A percentile compares a stretch with the other conserved stretches of the same genome.
phyloP scores from a whole-genome alignment of 1,139 yeast genomes.

The Fermentozyma sake region DNA sequence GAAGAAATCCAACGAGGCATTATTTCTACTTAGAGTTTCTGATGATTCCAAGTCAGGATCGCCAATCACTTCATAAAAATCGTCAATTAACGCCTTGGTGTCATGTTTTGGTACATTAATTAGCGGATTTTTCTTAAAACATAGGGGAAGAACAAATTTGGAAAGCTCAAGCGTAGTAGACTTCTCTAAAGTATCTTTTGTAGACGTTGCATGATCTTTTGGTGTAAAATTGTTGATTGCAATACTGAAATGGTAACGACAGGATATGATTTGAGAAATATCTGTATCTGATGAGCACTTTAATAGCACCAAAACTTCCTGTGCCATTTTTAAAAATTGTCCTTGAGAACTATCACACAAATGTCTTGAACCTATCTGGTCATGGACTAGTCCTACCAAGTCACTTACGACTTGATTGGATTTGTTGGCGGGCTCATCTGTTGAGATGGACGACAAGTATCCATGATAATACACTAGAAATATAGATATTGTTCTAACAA shows the following conservation, averaged over 20 bases:
- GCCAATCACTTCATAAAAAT: constrained; percentile 68
- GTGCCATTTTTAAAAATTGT: constrained; percentile 54
- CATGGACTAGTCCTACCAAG: constrained; percentile 59
- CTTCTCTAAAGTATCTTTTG: constrained; percentile 29
- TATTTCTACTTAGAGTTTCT: constrained; percentile 38
- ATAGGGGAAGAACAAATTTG: constrained; percentile 56
- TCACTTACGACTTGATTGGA: constrained; percentile 25
- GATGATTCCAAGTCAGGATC: constrained; percentile 48
- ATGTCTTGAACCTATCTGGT: constrained; percentile 63
- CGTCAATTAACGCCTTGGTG: constrained; percentile 67
- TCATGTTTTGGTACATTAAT: constrained; percentile 59
- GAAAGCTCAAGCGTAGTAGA: constrained; percentile 55
- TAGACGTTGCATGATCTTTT: constrained; percentile 58
- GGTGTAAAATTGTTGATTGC: constrained; percentile 59
- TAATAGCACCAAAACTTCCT: constrained; percentile 47
- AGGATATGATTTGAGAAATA: constrained; percentile 68
- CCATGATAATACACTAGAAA: constrained; percentile 30
- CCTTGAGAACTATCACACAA: constrained; percentile 70
- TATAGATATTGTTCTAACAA: constrained; percentile 39
- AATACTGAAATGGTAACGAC: constrained; percentile 69
- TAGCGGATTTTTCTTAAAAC: constrained; percentile 60
- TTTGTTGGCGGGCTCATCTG: neutral
- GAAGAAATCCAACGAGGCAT: constrained; percentile 43
- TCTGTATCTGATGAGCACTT: constrained; percentile 47
- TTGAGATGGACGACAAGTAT: constrained; percentile 2